phyloP scores from a whole-genome alignment of 352 stramenopile genomes.

The Elongisporangium undulatum region DNA sequence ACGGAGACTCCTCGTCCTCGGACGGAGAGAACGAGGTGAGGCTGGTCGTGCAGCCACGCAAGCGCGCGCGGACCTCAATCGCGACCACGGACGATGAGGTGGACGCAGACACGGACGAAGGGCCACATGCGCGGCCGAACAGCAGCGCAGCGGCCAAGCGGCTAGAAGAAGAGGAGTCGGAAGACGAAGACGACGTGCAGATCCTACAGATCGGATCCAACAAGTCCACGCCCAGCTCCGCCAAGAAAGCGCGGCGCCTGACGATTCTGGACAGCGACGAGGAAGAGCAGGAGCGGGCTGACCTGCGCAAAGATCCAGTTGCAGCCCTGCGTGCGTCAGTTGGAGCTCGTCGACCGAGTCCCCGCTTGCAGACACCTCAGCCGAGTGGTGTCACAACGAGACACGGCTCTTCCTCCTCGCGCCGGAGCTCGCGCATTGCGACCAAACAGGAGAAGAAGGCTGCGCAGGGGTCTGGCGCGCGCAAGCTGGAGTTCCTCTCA shows the following conservation, averaged over 20 bases:
- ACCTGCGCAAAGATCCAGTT: slow-evolving; percentile 7
- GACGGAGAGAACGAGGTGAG: slow-evolving; percentile 49
- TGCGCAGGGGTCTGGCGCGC: slow-evolving; percentile 17
- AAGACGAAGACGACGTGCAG: slow-evolving; percentile 48
- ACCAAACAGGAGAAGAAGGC: slow-evolving; percentile 47
- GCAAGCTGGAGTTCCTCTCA: slow-evolving; percentile 57
- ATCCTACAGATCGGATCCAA: slow-evolving; percentile 35
- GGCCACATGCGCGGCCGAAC: slow-evolving; percentile 20
- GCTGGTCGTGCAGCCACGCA: slow-evolving; percentile 54
- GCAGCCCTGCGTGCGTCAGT: slow-evolving; percentile 2
- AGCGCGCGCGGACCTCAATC: slow-evolving; percentile 48
- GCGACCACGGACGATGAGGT: slow-evolving; percentile 59
- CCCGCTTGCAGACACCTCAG: neutral
- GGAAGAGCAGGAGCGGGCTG: slow-evolving; percentile 12
- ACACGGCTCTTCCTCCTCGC: slow-evolving; percentile 29
- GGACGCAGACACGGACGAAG: slow-evolving; percentile 21
- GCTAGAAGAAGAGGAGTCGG: slow-evolving; percentile 7
- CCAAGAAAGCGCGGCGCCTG: slow-evolving; percentile 22
- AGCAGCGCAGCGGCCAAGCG: slow-evolving; percentile 23
- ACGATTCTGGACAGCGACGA: slow-evolving; percentile 63
- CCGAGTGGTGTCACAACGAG: slow-evolving; percentile 2
- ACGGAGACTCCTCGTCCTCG: slow-evolving; percentile 58
- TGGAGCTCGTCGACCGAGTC: slow-evolving; percentile 1
- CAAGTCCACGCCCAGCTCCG: slow-evolving; percentile 14
- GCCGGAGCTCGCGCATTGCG: slow-evolving; percentile 62